Evolutionary conservation across 805 yeast genomes (phyloP).

Genomic region (Wickerhamiella cacticola): DNA sequence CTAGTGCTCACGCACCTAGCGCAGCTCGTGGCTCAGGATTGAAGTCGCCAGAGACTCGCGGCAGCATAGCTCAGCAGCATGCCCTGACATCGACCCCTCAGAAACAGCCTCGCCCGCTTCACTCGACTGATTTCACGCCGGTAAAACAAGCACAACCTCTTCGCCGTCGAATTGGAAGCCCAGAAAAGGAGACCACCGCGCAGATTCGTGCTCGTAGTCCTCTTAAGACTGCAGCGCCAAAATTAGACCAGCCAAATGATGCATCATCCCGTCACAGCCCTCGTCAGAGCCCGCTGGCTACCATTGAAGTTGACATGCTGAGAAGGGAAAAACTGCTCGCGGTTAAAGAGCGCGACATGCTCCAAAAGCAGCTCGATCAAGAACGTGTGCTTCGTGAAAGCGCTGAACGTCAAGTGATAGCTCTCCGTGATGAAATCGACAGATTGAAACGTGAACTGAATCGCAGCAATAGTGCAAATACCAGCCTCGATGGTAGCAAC

Average conservation of each 20-base stretch:
- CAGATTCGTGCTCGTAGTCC: slow-evolving; percentile 2
- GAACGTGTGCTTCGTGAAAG: slow-evolving; percentile 8
- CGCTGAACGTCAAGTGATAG: slow-evolving; percentile 6
- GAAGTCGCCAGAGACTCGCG: background rate
- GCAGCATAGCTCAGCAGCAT: background rate
- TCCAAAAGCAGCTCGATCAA: background rate
- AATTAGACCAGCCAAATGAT: background rate
- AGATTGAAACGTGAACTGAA: slow-evolving; percentile 2
- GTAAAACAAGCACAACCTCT: slow-evolving; percentile 16
- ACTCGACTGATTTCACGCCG: slow-evolving; percentile 22
- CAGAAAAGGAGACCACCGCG: slow-evolving; percentile 10
- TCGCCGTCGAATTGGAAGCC: slow-evolving; percentile 21
- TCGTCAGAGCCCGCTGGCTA: slow-evolving; percentile 4
- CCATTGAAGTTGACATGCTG: slow-evolving; percentile 3
- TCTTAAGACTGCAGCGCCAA: background rate
- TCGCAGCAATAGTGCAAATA: background rate
- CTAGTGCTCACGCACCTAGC: slow-evolving; percentile 15
- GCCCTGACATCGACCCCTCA: slow-evolving; percentile 1
- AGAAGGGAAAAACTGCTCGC: slow-evolving; percentile 9
- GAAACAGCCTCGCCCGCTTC: slow-evolving; percentile 5
- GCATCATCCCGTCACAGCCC: background rate
- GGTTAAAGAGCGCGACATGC: slow-evolving; percentile 3
- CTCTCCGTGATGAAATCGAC: slow-evolving; percentile 1
- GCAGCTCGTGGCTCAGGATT: background rate
- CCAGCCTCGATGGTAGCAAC: slow-evolving; percentile 7